These are phyloP conservation scores for Adenanthera pavonina DNA, from an alignment of 306 rosid genomes.

Conservation along the genomic window DNA sequence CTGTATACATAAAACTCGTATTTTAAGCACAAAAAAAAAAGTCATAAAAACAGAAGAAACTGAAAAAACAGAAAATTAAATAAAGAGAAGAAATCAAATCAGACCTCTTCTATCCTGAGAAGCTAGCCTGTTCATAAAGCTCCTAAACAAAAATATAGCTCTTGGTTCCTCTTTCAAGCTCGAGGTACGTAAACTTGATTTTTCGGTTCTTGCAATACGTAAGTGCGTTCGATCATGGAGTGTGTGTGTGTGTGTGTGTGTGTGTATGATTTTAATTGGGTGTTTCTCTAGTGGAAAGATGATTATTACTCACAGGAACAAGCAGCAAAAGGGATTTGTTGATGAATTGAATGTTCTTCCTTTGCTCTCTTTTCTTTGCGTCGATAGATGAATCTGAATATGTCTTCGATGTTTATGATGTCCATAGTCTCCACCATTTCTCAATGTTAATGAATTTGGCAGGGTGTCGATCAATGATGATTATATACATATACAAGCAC, in stretches of 20 bases:
- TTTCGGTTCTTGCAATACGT: neutral
- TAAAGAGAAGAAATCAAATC: constrained; percentile 6
- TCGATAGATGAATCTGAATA: neutral
- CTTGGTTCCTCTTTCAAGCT: constrained; percentile 31
- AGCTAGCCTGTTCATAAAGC: constrained; percentile 21
- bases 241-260: neutral
- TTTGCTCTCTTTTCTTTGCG: neutral
- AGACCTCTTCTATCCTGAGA: constrained; percentile 45
- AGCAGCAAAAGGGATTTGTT: neutral
- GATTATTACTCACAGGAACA: neutral
- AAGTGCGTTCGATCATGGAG: neutral
- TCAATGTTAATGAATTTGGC: neutral
- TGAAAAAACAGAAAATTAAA: constrained; percentile 10
- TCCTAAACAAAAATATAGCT: neutral
- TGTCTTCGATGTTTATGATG: neutral
- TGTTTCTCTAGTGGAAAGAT: neutral
- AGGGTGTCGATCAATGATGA: neutral
- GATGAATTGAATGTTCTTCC: neutral
- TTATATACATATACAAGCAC: neutral
- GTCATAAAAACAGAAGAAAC: neutral
- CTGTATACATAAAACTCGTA: neutral
- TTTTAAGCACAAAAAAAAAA: neutral
- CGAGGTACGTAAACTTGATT: constrained; percentile 41
- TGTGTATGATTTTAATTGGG: neutral
- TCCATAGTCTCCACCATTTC: neutral